A percentile compares a stretch with the other conserved stretches of the same genome.
Evolutionary conservation across 1,284 basidiomycete genomes (phyloP).

Genomic region (Tilletia walkeri): DNA sequence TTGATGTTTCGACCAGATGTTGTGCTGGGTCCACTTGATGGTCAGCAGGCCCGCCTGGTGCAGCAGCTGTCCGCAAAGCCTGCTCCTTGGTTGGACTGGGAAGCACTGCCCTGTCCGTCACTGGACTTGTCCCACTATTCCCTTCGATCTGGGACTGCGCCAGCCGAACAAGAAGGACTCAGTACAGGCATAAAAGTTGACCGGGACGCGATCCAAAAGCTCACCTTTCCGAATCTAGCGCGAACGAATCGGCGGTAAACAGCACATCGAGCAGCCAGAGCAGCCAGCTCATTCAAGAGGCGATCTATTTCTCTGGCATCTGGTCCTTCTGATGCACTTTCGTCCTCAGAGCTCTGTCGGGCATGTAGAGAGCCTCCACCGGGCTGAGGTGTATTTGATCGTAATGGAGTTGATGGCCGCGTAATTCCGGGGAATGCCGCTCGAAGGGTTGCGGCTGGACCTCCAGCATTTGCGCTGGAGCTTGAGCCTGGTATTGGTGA

Average conservation of each 20-base stretch:
- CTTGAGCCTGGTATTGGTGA: background rate
- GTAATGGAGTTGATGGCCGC: slow-evolving; percentile 5
- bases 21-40: background rate
- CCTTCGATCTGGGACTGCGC: no score
- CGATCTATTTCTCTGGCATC: slow-evolving; percentile 89
- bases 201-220: slow-evolving; percentile 17
- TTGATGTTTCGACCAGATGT: slow-evolving; percentile 57
- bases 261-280: slow-evolving; percentile 86
- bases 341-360: slow-evolving; percentile 51
- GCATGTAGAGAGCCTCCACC: background rate
- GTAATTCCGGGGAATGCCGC: slow-evolving; percentile 11
- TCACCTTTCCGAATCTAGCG: slow-evolving; percentile 65
- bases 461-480: background rate
- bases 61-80: background rate
- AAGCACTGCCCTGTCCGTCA: slow-evolving; percentile 13
- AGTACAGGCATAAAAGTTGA: background rate
- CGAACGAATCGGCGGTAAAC: slow-evolving; percentile 83
- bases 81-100: slow-evolving; percentile 25
- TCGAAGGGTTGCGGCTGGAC: slow-evolving; percentile 2
- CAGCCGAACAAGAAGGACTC: background rate
- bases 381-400: slow-evolving; percentile 5
- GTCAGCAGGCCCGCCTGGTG: background rate
- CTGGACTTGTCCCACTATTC: background rate
- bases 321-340: slow-evolving; percentile 64
- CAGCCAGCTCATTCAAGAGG: slow-evolving; percentile 77